Evolutionary conservation across 306 rosid genomes (phyloP).

Genomic region (Cucumis sativus): Cucumber_9930_V3 NC_026656.2:1219501-1220000

Average conservation of each 20-base stretch:
- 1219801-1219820: too few species aligned
- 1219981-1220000: too few species aligned
- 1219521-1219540: neutral
- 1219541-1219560: neutral
- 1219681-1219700: neutral
- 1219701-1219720: neutral
- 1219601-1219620: neutral
- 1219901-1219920: too few species aligned
- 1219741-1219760: neutral
- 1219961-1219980: too few species aligned
- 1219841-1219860: too few species aligned
- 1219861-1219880: too few species aligned
- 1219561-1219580: neutral
- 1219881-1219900: too few species aligned
- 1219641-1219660: neutral
- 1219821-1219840: too few species aligned
- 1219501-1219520: neutral
- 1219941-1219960: too few species aligned
- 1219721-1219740: neutral
- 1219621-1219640: neutral
- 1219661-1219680: neutral
- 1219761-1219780: neutral
- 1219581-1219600: neutral
- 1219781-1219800: neutral
- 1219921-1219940: too few species aligned